Evolutionary conservation across 2,329 filamentous ascomycete species (phyloP).

Genomic region (Beauveria sp.): DNA sequence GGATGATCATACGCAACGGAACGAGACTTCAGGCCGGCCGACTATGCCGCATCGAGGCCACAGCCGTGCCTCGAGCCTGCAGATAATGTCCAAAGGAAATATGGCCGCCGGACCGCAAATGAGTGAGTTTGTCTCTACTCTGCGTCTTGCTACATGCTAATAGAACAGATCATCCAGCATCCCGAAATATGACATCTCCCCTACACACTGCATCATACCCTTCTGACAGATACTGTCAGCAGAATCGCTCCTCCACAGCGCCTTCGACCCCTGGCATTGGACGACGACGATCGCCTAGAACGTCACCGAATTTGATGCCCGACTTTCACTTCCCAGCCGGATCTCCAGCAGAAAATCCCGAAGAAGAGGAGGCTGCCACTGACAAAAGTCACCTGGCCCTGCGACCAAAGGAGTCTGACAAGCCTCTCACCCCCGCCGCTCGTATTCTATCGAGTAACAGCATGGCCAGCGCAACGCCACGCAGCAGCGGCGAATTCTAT

Average conservation of each 20-base stretch:
- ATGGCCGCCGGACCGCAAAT: slow-evolving; percentile 34
- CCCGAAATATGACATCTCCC: slow-evolving; percentile 40
- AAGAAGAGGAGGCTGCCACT: slow-evolving; percentile 7
- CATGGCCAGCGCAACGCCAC: slow-evolving; percentile 64
- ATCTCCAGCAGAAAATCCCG: slow-evolving; percentile 32
- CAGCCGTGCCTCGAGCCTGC: slow-evolving; percentile 71
- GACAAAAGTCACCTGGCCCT: slow-evolving; percentile 29
- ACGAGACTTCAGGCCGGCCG: slow-evolving; percentile 33
- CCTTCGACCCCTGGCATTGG: slow-evolving; percentile 36
- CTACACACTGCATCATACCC: slow-evolving; percentile 49
- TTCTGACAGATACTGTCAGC: slow-evolving; percentile 37
- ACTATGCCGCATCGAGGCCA: slow-evolving; percentile 57
- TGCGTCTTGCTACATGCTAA: slow-evolving; percentile 23
- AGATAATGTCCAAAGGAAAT: slow-evolving; percentile 47
- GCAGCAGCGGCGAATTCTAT: slow-evolving; percentile 93
- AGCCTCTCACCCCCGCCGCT: slow-evolving; percentile 47
- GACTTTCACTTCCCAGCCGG: slow-evolving; percentile 51
- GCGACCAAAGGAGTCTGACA: slow-evolving; percentile 38
- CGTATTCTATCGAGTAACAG: slow-evolving; percentile 73
- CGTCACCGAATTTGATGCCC: slow-evolving; percentile 37
- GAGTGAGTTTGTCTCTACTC: slow-evolving; percentile 25
- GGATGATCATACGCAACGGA: slow-evolving; percentile 38
- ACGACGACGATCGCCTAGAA: slow-evolving; percentile 31
- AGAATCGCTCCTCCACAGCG: slow-evolving; percentile 33
- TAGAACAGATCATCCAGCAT: slow-evolving; percentile 25